phyloP scores from a whole-genome alignment of 202 grass and related monocot genomes.

The Panicum hallii region DNA sequence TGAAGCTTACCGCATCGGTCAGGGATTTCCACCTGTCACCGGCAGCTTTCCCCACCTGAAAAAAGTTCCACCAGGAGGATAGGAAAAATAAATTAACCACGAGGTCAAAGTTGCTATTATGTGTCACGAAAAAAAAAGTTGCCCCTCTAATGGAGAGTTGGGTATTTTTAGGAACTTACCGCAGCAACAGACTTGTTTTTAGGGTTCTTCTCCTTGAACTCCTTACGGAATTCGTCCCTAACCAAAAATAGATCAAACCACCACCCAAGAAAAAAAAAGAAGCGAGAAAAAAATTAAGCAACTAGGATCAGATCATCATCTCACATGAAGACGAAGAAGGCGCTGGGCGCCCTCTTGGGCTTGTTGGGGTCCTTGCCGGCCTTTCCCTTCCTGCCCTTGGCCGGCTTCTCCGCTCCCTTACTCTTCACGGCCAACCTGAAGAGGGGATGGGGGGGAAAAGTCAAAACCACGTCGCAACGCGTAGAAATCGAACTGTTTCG shows the following conservation, averaged over 20 bases:
- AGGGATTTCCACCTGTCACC: constrained; percentile 97
- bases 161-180: constrained; percentile 49
- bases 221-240: constrained; percentile 94
- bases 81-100: not conserved
- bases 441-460: not conserved
- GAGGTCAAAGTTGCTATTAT: not conserved
- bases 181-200: constrained; percentile 92
- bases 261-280: no score
- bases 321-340: constrained; percentile 99
- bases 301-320: not conserved
- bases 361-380: constrained; percentile 95
- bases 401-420: constrained; percentile 62
- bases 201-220: constrained; percentile 97
- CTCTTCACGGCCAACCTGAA: constrained; percentile 73
- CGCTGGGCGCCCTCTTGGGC: constrained; percentile 89
- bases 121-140: not conserved
- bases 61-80: not conserved
- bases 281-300: not conserved
- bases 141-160: not conserved
- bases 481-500: not conserved
- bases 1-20: constrained; percentile 59
- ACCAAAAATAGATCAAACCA: not conserved
- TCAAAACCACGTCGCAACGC: not conserved
- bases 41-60: constrained; percentile 87
- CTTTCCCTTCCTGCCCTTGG: constrained; percentile 64